These are phyloP conservation scores for Pneumocystis wakefieldiae DNA, from an alignment of 1,139 yeast genomes.

Conservation along the genomic window DNA sequence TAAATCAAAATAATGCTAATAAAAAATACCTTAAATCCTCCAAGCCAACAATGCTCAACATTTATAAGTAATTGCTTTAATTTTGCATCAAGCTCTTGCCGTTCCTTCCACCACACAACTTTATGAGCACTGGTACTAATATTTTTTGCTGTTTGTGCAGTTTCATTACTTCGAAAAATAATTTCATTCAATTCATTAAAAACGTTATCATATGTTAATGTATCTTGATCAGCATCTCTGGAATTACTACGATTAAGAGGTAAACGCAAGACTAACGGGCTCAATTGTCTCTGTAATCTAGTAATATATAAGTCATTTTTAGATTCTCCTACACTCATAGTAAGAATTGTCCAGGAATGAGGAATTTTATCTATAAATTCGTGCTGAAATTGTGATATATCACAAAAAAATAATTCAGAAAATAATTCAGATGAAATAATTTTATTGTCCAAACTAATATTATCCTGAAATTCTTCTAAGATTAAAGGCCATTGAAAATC, in stretches of 20 bases:
- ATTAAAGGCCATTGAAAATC: not conserved
- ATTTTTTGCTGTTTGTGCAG: slow-evolving; percentile 31
- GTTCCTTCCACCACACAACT: slow-evolving; percentile 60
- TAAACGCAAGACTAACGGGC: slow-evolving; percentile 40
- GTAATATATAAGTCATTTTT: slow-evolving; percentile 46
- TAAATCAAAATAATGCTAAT: slow-evolving; percentile 22
- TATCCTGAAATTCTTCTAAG: not conserved
- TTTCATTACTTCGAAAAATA: slow-evolving; percentile 43
- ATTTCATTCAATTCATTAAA: slow-evolving; percentile 34
- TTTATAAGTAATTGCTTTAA: slow-evolving; percentile 39
- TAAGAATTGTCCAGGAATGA: slow-evolving; percentile 41
- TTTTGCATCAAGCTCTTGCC: slow-evolving; percentile 47
- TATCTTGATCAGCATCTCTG: slow-evolving; percentile 32
- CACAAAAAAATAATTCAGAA: slow-evolving; percentile 8
- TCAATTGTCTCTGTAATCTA: slow-evolving; percentile 25
- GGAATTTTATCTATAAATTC: slow-evolving; percentile 26
- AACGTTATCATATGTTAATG: slow-evolving; percentile 36
- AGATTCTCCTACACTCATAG: slow-evolving; percentile 46
- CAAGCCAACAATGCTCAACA: slow-evolving; percentile 59
- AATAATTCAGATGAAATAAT: not conserved
- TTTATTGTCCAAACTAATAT: not conserved
- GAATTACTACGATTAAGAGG: slow-evolving; percentile 43
- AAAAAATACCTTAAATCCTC: slow-evolving; percentile 63
- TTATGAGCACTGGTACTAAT: slow-evolving; percentile 49
- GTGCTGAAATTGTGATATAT: slow-evolving; percentile 17